Evolutionary conservation across 371 early-diverging fungal species (phyloP), one percentile per base, ranked within the genome.

Genomic region (Dinochytrium kinnereticum): DNA sequence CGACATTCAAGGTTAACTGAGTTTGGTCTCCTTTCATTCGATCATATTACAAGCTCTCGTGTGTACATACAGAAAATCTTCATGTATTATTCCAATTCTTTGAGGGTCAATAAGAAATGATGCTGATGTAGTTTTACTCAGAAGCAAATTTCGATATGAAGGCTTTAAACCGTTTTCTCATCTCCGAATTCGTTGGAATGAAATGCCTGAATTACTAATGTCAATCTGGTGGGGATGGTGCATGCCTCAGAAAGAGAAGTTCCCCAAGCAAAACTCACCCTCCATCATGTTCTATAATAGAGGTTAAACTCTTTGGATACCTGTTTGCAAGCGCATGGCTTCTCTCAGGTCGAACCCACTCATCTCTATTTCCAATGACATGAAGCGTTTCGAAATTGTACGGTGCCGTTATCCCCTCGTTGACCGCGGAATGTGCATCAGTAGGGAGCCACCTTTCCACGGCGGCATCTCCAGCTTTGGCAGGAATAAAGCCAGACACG

Each of bases 101-200:
- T 44, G 49, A 44, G 13, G 49, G 49, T 21, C 10, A 13, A 13
- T 44, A 13, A 21, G 49, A 10, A 10, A 44, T 44, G 49, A 21
- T 55, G 24, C 13, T 30, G 17, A 26, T 7, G 13, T 55, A 55
- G 57, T 15, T 55, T 55, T n/a, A n/a, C n/a, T n/a, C n/a, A n/a
- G 44, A 44, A 7, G 36, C 3, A 34, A 37, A 61, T 3, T 3
- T 31, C 34, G 19, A 28, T 13, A 61, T 61, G 79, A 88, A 92
- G 1, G 86, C 87, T 68, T 84, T 79, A 67, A 86, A 86, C 50
- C 81, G 82, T 50, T 87, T 83, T 31, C 91, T 81, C 71, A 87
- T 86, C 19, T 85, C 87, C 3, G 90, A 89, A 71, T 87, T 88
- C 0, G 89, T 89, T 21, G 92, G 90, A 3, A 92, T 82, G 64